Evolutionary conservation across 2,329 filamentous ascomycete species (phyloP).

Genomic region (Colletotrichum destructivum): DNA sequence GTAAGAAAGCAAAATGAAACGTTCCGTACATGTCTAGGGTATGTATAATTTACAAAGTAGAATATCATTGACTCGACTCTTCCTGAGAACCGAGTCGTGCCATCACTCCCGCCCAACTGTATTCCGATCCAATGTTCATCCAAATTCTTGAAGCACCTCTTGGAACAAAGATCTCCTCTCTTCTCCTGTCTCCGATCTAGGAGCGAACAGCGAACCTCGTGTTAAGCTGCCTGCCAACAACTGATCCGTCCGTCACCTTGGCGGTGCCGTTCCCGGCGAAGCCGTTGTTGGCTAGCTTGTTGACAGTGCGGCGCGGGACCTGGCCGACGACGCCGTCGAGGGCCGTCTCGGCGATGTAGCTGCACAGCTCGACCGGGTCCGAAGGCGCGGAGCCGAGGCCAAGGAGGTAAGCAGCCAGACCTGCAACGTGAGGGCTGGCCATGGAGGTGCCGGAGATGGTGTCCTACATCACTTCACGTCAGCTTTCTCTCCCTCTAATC

Average conservation of each 20-base stretch:
- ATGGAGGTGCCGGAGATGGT: slow-evolving; percentile 44
- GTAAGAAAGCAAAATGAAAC: not conserved
- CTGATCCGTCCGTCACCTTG: slow-evolving; percentile 17
- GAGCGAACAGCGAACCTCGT: slow-evolving; percentile 24
- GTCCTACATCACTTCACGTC: slow-evolving; percentile 15
- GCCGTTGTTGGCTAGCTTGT: slow-evolving; percentile 54
- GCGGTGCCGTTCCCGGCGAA: slow-evolving; percentile 35
- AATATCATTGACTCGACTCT: slow-evolving; percentile 17
- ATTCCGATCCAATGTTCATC: not conserved
- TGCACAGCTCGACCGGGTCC: slow-evolving; percentile 53
- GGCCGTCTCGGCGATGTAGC: slow-evolving; percentile 58
- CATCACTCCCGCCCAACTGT: not conserved
- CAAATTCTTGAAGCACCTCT: too few relatives aligned
- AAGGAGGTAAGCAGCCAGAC: slow-evolving; percentile 52
- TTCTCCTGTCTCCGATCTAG: not conserved
- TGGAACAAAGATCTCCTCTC: too few relatives aligned
- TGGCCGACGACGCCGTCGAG: slow-evolving; percentile 56
- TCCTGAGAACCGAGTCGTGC: not conserved
- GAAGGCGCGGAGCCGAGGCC: slow-evolving; percentile 59
- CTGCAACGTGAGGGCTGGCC: slow-evolving; percentile 44
- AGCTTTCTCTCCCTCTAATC: not conserved
- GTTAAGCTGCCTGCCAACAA: slow-evolving; percentile 28
- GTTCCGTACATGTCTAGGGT: slow-evolving; percentile 12
- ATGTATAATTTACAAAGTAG: slow-evolving; percentile 22
- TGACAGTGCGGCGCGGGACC: slow-evolving; percentile 53